A percentile compares a stretch with the other conserved stretches of the same genome.
These are phyloP conservation scores for Claviceps purpurea DNA, from an alignment of 2,329 filamentous ascomycete genomes.

Conservation along the genomic window DNA sequence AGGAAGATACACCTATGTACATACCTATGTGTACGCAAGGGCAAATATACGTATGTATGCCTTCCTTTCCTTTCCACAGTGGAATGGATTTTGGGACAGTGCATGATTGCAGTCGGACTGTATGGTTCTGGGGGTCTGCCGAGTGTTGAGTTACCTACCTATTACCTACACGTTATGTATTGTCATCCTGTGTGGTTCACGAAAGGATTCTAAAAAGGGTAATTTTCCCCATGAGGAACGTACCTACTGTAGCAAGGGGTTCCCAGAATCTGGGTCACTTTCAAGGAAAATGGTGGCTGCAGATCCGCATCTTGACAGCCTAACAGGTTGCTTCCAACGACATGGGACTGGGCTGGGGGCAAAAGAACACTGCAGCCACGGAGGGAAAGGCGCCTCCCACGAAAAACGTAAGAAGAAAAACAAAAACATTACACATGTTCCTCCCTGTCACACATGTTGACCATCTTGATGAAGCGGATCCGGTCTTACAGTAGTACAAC, in stretches of 20 bases:
- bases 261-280: not conserved
- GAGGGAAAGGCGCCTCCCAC: not conserved
- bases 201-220: not conserved
- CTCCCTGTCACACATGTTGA: not conserved
- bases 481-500: not conserved
- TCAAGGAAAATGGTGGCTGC: not conserved
- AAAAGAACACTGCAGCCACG: not conserved
- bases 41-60: not conserved
- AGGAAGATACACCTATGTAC: not conserved
- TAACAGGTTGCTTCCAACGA: not conserved
- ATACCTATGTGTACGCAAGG: not conserved
- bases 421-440: not conserved
- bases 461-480: not conserved
- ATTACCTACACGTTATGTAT: not conserved
- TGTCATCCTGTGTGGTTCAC: not conserved
- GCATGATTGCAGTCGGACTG: not conserved
- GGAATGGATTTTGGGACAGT: not conserved
- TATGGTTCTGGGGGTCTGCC: conserved; percentile 2
- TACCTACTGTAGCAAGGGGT: too few species aligned
- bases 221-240: not conserved
- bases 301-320: not conserved
- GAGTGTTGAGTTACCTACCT: not conserved
- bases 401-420: not conserved
- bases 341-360: not conserved
- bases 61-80: not conserved